Evolutionary conservation across 192 early-diverging fungal species (phyloP).

Genomic region (Geranomyces michiganensis): DNA sequence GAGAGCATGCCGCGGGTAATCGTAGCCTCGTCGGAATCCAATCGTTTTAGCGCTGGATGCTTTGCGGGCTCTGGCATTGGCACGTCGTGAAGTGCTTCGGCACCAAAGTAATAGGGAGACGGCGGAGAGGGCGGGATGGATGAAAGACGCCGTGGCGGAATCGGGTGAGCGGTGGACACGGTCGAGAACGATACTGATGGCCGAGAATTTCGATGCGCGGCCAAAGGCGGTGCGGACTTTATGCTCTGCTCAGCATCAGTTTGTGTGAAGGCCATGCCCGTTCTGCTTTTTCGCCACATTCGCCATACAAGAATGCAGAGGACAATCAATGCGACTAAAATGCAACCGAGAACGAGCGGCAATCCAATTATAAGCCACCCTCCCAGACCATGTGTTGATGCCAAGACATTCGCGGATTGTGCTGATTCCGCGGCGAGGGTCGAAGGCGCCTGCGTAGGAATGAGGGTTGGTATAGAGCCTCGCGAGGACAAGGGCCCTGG

Average conservation of each 20-base stretch:
- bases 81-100: neutral
- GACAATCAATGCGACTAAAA: neutral
- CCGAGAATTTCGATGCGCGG: neutral
- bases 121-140: slow-evolving; percentile 13
- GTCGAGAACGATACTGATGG: neutral
- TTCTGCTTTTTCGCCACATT: neutral
- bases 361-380: neutral
- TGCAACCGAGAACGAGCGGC: slow-evolving; percentile 9
- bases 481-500: too few species aligned
- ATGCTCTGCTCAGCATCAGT: neutral
- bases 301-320: slow-evolving; percentile 11
- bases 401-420: too few species aligned
- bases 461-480: too few species aligned
- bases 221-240: neutral
- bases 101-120: neutral
- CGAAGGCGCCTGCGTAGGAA: too few species aligned
- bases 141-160: slow-evolving; percentile 13
- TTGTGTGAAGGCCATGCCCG: neutral
- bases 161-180: slow-evolving; percentile 1
- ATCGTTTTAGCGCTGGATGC: neutral
- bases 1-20: neutral
- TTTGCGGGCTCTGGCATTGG: neutral
- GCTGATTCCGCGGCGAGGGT: too few species aligned
- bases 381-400: neutral
- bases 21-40: slow-evolving; percentile 4